Percentiles rank a stretch among this genome's conserved stretches.
Conservation (phyloP, 345 rosid genomes). For the Schrenkiella parvula region DNA sequence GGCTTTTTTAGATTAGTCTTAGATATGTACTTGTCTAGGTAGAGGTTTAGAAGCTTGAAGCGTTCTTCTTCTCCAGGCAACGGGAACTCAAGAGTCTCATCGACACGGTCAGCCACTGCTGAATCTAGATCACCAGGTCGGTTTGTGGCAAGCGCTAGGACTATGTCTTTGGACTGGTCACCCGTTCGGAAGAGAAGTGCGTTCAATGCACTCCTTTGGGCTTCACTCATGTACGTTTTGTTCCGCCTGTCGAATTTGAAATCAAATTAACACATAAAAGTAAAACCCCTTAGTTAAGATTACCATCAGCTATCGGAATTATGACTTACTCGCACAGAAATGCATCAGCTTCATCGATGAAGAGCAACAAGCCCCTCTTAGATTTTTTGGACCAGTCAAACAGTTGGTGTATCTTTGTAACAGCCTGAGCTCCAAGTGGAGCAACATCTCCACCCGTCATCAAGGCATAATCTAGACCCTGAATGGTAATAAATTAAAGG, state of each 20-base stretch:
- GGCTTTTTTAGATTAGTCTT: constrained; percentile 60
- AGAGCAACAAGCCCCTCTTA: constrained; percentile 73
- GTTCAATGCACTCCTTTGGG: constrained; percentile 93
- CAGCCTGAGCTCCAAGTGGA: constrained; percentile 97
- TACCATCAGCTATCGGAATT: neutral
- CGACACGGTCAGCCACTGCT: constrained; percentile 88
- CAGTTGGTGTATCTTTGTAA: constrained; percentile 93
- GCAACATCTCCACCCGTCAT: constrained; percentile 99
- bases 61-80: constrained; percentile 84
- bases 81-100: constrained; percentile 89
- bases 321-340: constrained; percentile 93
- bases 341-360: constrained; percentile 99
- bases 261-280: neutral
- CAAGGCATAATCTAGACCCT: constrained; percentile 98
- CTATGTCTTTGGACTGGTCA: constrained; percentile 93
- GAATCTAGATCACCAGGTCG: constrained; percentile 99
- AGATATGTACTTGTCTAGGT: constrained; percentile 78
- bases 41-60: constrained; percentile 78
- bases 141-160: constrained; percentile 93
- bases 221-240: constrained; percentile 97
- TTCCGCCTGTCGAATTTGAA: constrained; percentile 56
- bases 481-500: constrained; percentile 24
- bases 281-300: neutral
- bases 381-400: constrained; percentile 98
- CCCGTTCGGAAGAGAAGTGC: constrained; percentile 94